Base-by-base conservation (phyloP, 495 filamentous ascomycete genomes). In the Hypoxylon lienhwacheense region DNA sequence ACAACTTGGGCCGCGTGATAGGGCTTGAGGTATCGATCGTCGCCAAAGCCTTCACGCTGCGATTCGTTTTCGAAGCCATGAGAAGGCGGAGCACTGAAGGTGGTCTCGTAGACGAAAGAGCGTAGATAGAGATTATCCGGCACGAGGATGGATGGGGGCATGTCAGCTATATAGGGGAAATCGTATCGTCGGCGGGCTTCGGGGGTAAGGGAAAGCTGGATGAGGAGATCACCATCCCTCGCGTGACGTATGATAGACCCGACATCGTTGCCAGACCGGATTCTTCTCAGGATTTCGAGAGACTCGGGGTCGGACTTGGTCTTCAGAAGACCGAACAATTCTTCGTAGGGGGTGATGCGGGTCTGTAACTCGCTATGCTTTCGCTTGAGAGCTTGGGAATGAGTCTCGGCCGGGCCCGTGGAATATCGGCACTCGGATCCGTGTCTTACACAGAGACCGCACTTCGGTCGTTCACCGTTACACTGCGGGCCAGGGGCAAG, bases 371-470 rank as follows among this genome's bases (percentile, higher is more conserved):
- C 71, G 40, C 36, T 58, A 46, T 63, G 68, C 54, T 72, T 75
- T 25, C 72, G 65, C 55, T 73, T 75, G 14, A 73, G 51, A 5
- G 71, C 72, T 36, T 73, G 71, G 1, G 71, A 64, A 28, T 72
- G 67, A 11, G 71, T 73, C 44, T 75, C 72, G 14, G 65, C 41
- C 5, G 59, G 66, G 16, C 63, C 63, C 11, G 72, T 73, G 44
- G 73, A 66, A 44, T 67, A 75, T 52, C 64, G 63, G 45, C 72
- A 75, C 4, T 64, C 63, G 11, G 65, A 67, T 10, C 47, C 58
- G 15, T 67, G 65, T 24, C 70, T 64, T 4, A 62, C 46, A 40
- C 72, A 75, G 28, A 68, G 61, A 6, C 58, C 61, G 37, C 72
- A 75, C 15, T 36, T 61, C 1, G 72, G 72, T 7, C 70, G 65